A percentile compares a stretch with the other conserved stretches of the same genome.
These are phyloP conservation scores for Ceriops tagal DNA, from an alignment of 345 rosid species.

Conservation along the genomic window DNA sequence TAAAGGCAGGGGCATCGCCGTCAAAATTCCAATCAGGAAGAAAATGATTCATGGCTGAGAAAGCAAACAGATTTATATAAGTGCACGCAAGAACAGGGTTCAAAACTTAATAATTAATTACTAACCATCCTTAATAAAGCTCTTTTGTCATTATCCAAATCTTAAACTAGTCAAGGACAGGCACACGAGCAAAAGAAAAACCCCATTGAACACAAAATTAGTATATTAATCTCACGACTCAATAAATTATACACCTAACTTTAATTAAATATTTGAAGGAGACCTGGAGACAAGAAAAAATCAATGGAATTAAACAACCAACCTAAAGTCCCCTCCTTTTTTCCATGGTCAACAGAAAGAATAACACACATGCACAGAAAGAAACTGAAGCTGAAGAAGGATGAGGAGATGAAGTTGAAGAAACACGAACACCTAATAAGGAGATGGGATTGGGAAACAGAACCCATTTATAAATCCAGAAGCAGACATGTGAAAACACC, in stretches of 20 bases:
- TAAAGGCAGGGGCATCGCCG: constrained; percentile 35
- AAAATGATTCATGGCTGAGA: constrained; percentile 30
- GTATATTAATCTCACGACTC: neutral
- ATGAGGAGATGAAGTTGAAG: neutral
- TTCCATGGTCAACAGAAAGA: neutral
- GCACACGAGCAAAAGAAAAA: neutral
- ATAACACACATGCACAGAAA: neutral
- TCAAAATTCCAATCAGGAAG: constrained; percentile 57
- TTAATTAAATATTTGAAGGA: neutral
- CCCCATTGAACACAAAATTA: neutral
- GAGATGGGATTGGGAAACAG: neutral
- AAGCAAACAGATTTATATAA: neutral
- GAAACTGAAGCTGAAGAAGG: neutral
- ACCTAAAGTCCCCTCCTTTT: neutral
- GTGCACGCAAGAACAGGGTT: neutral
- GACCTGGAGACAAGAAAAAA: neutral
- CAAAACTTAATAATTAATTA: neutral
- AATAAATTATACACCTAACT: neutral
- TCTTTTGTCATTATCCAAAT: neutral
- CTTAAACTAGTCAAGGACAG: neutral
- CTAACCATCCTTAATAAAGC: too few relatives aligned
- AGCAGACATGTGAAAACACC: neutral
- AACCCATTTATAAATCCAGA: neutral
- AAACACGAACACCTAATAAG: neutral
- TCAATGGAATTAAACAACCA: neutral